These are phyloP conservation scores for Citrus reticulata DNA, from an alignment of 345 rosid species.

Conservation along the genomic window DNA sequence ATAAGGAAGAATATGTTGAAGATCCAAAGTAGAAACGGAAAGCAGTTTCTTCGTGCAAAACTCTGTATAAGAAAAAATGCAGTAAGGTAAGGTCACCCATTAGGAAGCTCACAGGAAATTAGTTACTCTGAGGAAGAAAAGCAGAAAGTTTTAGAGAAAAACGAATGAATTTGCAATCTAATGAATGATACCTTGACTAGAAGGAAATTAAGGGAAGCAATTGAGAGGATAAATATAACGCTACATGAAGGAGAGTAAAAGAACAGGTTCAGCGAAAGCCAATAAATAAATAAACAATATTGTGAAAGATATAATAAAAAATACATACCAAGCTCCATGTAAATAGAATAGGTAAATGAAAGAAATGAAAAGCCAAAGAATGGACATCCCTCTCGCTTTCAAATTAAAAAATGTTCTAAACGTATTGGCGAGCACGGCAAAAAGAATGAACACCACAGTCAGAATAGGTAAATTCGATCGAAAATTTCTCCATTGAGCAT, in stretches of 20 bases:
- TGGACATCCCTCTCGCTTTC: constrained; percentile 64
- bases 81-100: constrained; percentile 23
- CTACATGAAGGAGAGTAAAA: constrained; percentile 28
- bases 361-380: constrained; percentile 71
- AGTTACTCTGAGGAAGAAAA: not conserved
- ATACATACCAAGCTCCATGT: constrained; percentile 82
- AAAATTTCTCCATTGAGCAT: constrained; percentile 89
- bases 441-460: constrained; percentile 48
- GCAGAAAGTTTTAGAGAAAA: not conserved
- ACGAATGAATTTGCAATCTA: not conserved
- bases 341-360: constrained; percentile 60
- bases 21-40: constrained; percentile 58
- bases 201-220: constrained; percentile 65
- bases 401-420: constrained; percentile 38
- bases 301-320: not conserved
- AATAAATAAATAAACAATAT: constrained; percentile 15
- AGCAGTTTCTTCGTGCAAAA: constrained; percentile 55
- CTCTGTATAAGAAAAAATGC: constrained; percentile 45
- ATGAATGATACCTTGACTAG: constrained; percentile 62
- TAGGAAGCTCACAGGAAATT: not conserved
- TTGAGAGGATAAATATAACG: constrained; percentile 52
- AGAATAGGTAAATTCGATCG: constrained; percentile 77
- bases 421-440: constrained; percentile 44
- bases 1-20: constrained; percentile 75
- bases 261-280: not conserved